Conservation (phyloP, 202 grass and related monocot species). For the Elaeis oleifera region DNA sequence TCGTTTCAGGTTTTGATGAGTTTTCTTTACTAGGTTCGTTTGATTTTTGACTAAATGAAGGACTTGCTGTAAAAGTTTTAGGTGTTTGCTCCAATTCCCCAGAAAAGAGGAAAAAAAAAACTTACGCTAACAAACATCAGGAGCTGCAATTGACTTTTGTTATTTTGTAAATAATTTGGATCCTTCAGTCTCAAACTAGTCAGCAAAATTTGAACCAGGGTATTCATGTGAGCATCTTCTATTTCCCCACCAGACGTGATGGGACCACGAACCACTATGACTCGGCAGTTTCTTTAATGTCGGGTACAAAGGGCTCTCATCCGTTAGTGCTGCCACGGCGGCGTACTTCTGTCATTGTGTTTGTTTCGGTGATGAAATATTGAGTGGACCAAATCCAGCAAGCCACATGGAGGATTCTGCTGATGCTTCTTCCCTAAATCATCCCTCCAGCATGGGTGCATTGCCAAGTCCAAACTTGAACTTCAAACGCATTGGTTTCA, state of each 20-base stretch:
- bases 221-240: constrained; percentile 64
- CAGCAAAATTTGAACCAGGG: constrained; percentile 34
- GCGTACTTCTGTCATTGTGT: constrained; percentile 71
- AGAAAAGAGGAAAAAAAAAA: no score
- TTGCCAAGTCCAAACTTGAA: constrained; percentile 29
- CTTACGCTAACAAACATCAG: no score
- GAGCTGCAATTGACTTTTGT: no score
- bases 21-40: no score
- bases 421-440: constrained; percentile 37
- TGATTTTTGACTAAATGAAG: no score
- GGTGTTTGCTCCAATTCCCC: no score
- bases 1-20: no score
- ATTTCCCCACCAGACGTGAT: constrained; percentile 47
- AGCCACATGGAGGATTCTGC: constrained; percentile 40
- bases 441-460: constrained; percentile 31
- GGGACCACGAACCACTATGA: constrained; percentile 31
- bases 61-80: no score
- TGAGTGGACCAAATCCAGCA: constrained; percentile 38
- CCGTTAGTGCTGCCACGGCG: constrained; percentile 47
- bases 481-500: constrained; percentile 43
- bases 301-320: constrained; percentile 36
- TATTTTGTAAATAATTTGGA: not conserved
- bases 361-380: constrained; percentile 58
- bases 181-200: not conserved
- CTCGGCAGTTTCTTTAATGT: constrained; percentile 56